phyloP scores from a whole-genome alignment of 345 rosid species.

The Draba incana region DNA sequence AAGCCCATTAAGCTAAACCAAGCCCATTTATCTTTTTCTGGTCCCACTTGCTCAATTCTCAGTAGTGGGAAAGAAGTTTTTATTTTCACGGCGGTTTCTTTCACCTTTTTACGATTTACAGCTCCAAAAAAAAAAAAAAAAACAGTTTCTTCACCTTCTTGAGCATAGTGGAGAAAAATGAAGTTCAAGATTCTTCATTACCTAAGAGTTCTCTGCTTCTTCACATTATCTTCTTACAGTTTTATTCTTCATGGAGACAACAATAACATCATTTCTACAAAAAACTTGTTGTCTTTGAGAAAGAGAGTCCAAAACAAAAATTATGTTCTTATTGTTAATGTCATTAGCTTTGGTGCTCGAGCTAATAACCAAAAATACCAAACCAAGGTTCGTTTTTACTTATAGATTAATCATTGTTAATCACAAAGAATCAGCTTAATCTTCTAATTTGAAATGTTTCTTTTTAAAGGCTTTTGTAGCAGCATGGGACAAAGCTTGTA shows the following conservation, averaged over 20 bases:
- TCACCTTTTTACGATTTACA: background rate
- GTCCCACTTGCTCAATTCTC: no score
- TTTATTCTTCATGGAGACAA: constrained; percentile 18
- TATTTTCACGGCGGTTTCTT: no score
- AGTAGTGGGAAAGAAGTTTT: no score
- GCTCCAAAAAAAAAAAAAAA: constrained; percentile 6
- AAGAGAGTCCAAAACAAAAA: constrained; percentile 22
- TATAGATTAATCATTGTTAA: background rate
- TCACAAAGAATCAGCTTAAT: constrained; percentile 26
- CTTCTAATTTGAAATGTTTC: background rate
- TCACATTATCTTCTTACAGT: constrained; percentile 16
- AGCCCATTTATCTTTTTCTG: no score
- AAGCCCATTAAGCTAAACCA: no score
- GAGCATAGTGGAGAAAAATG: constrained; percentile 26
- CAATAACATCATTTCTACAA: constrained; percentile 11
- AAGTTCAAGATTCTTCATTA: constrained; percentile 1
- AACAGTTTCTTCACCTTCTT: constrained; percentile 30
- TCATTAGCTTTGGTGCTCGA: constrained; percentile 46
- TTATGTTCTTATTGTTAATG: constrained; percentile 37
- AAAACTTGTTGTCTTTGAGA: constrained; percentile 3
- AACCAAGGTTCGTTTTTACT: constrained; percentile 27
- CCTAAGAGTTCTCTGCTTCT: constrained; percentile 26
- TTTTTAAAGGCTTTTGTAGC: constrained; percentile 49
- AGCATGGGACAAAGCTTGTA: constrained; percentile 64
- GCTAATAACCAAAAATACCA: constrained; percentile 39